Evolutionary conservation across 2,329 filamentous ascomycete species (phyloP), one percentile per base, ranked within the genome.

Genomic region (Colletotrichum zoysiae): DNA sequence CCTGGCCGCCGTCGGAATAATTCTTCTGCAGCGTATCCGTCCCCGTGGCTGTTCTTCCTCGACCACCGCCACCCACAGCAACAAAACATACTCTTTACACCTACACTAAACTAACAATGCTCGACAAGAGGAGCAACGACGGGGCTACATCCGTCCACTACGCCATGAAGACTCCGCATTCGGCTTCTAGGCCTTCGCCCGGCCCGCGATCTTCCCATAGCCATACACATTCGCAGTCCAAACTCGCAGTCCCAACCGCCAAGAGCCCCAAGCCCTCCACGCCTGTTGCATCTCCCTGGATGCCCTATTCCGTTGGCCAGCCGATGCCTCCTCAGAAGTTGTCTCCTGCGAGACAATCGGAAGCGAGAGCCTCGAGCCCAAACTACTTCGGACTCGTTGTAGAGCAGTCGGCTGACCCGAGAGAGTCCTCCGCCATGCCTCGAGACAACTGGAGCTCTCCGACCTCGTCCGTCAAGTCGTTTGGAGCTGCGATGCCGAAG

Each of bases 311-410:
- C 2, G 86, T 87, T 60, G 87, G 88, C 74, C 88, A 90, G 77
- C 79, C 84, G 30, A 82, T 86, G 44, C 85, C 88, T 2, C 87
- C 88, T 0, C 74, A 59, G 7, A 86, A 84, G 72, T 78, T 86
- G 7, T 87, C 87, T 2, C 85, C 86, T 2, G 78, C 74, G 35
- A 78, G 80, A 51, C 67, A 76, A 6, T 68, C 77, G 2, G 83
- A 85, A 51, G 78, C 78, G 20, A 84, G 86, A 73, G 82, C 87
- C 1, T 83, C 90, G 12, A 95, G 93, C 79, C 93, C 94, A 16
- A 97, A 95, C 79, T 97, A 97, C 81, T 97, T 97, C 79, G 93
- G 93, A 67, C 89, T 97, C 71, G 85, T 90, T 40, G 83, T 93
- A 74, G 91, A 94, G 70, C 76, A 73, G 44, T 80, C 89, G 26